Evolutionary conservation across 1,284 basidiomycete species (phyloP).

Genomic region (Rhizoctonia solani): DNA sequence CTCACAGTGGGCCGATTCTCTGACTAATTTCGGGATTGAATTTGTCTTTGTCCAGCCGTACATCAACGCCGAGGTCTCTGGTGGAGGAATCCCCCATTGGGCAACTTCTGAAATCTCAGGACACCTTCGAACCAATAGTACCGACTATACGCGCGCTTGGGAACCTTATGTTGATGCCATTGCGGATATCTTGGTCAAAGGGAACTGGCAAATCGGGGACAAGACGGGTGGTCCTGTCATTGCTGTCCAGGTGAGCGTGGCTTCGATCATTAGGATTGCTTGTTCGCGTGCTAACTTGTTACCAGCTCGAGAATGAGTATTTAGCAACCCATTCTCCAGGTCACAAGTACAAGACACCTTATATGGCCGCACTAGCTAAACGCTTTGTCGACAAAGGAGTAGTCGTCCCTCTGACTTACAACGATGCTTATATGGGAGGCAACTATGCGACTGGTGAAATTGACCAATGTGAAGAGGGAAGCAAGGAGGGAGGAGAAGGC

Average conservation of each 20-base stretch:
- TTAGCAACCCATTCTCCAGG: constrained; percentile 37
- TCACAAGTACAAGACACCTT: constrained; percentile 37
- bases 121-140: constrained; percentile 44
- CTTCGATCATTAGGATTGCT: background rate
- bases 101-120: constrained; percentile 42
- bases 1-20: background rate
- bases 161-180: constrained; percentile 45
- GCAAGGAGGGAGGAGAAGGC: constrained; percentile 9
- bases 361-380: constrained; percentile 37
- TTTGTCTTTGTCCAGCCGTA: constrained; percentile 39
- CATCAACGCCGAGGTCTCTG: constrained; percentile 46
- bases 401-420: constrained; percentile 59
- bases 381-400: constrained; percentile 58
- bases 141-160: constrained; percentile 43
- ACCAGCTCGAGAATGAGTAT: constrained; percentile 46
- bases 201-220: constrained; percentile 25
- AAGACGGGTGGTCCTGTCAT: constrained; percentile 43
- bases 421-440: constrained; percentile 39
- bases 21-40: background rate
- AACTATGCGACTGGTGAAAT: constrained; percentile 40
- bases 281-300: background rate
- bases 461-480: constrained; percentile 14
- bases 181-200: constrained; percentile 38
- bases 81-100: constrained; percentile 47
- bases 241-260: constrained; percentile 44